These are phyloP conservation scores for Oryza longistaminata DNA, from an alignment of 176 grass and related monocot species.

Conservation along the genomic window DNA sequence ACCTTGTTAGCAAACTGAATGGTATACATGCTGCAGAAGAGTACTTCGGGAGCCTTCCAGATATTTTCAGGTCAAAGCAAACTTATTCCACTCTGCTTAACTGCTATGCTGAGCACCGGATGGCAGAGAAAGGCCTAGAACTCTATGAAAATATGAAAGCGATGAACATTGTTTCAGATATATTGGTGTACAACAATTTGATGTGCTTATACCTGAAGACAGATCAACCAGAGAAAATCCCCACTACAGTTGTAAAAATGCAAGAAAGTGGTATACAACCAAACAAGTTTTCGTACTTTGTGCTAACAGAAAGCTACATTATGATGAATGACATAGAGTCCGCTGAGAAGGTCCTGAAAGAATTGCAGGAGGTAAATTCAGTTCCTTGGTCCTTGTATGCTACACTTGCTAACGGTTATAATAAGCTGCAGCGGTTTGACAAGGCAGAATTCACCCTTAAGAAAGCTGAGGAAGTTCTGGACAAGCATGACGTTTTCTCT, in stretches of 20 bases:
- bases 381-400: conserved; percentile 51
- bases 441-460: conserved; percentile 54
- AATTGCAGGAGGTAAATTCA: background rate
- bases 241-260: conserved; percentile 34
- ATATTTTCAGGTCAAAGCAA: conserved; percentile 22
- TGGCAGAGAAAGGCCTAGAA: conserved; percentile 40
- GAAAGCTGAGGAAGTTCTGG: conserved; percentile 47
- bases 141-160: conserved; percentile 54
- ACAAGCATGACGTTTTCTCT: background rate
- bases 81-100: conserved; percentile 50
- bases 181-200: conserved; percentile 50
- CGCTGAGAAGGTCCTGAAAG: conserved; percentile 44
- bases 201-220: conserved; percentile 47
- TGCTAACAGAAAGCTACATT: conserved; percentile 43
- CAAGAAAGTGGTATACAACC: conserved; percentile 21
- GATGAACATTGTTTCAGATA: background rate
- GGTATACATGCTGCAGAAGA: conserved; percentile 52
- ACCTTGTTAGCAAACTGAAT: conserved; percentile 45
- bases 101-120: conserved; percentile 37
- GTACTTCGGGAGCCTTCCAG: conserved; percentile 56
- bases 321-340: conserved; percentile 34
- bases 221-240: conserved; percentile 43
- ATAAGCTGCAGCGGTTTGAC: conserved; percentile 33
- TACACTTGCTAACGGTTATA: conserved; percentile 48
- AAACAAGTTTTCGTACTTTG: conserved; percentile 41